Evolutionary conservation across 179 eudicot species (phyloP), one percentile per base, ranked within the genome.

Genomic region (Silene vulgaris): DNA sequence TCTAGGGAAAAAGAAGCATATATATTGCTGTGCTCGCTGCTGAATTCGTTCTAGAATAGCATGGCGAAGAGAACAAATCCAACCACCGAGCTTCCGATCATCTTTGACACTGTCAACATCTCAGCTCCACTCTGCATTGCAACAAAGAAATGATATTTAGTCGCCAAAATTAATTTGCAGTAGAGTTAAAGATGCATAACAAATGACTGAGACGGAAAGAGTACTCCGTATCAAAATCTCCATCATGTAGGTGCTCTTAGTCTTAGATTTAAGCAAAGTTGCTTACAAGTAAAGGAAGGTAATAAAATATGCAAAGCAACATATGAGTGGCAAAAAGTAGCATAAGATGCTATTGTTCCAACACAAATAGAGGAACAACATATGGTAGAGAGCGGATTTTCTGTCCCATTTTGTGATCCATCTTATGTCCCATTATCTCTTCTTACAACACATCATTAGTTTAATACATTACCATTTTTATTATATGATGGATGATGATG

Each of bases 111-210:
- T 11, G 74, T 66, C 78, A 72, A 61, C 80, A 76, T 76, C 70
- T 37, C 77, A 30, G 74, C 83, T 26, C 83, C 83, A 76, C 65
- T 80, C 83, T 80, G 83, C 83, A 73, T 28, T 9, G 19, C 37
- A 62, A 30, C 3, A 11, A 7, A 8, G 48, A 40, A 7, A 7
- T 37, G 8, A 37, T 40, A 40, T 40, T 40, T 1, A 40, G 48
- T 40, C 0, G 2, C 2, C 48, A 40, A 8, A 40, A 40, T 8
- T 40, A 8, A 40, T 40, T 40, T 40, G 12, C 48, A 40, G 12
- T 8, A 40, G 12, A 40, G 48, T 40, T 40, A 40, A 40, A 8
- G 48, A 40, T 40, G 3, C 2, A 0, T 12, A 9, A 37, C 16
- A 9, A 76, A 69, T n/a, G 19, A 45, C 4, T 6, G 17, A 1